Percentiles rank a stretch among this genome's conserved stretches.
These are phyloP conservation scores for Naganishia friedmannii DNA, from an alignment of 768 basidiomycete species.

Conservation along the genomic window DNA sequence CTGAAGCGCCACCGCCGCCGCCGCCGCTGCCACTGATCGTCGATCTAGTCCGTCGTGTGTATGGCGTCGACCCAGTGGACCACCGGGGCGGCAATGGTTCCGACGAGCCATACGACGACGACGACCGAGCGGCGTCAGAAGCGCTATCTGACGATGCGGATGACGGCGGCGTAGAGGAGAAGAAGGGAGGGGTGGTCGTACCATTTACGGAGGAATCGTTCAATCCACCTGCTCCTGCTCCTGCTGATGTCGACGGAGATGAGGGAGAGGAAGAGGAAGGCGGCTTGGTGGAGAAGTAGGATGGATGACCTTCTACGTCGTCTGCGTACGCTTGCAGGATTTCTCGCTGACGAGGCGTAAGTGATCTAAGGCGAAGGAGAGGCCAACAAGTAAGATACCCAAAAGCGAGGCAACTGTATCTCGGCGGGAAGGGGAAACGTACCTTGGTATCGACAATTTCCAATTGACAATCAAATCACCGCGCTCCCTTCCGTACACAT, in stretches of 20 bases:
- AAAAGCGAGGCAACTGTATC: conserved; percentile 1
- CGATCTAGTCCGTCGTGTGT: conserved; percentile 9
- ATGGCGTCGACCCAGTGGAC: conserved; percentile 17
- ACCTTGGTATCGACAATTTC: conserved; percentile 85
- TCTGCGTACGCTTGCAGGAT: conserved; percentile 86
- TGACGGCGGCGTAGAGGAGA: conserved; percentile 12
- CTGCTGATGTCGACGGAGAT: neutral
- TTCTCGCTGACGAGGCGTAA: conserved; percentile 78
- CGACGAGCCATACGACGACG: conserved; percentile 4
- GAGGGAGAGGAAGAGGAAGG: neutral
- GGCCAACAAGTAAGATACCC: too few relatives aligned
- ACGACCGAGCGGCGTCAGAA: neutral
- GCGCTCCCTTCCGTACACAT: conserved; percentile 43
- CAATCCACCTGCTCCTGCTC: neutral
- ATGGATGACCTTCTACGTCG: conserved; percentile 73
- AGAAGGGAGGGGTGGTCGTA: conserved; percentile 25
- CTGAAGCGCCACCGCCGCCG: neutral
- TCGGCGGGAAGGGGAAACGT: conserved; percentile 45
- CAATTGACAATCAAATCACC: conserved; percentile 87
- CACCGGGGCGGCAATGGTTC: neutral
- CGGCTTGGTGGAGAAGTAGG: conserved; percentile 37
- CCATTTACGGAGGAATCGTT: conserved; percentile 24
- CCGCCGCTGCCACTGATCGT: neutral
- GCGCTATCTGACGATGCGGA: neutral
- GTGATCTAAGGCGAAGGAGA: conserved; percentile 59